Base-by-base conservation (phyloP, 129 eudicot species). In the Chrysanthemum seticuspe region DNA sequence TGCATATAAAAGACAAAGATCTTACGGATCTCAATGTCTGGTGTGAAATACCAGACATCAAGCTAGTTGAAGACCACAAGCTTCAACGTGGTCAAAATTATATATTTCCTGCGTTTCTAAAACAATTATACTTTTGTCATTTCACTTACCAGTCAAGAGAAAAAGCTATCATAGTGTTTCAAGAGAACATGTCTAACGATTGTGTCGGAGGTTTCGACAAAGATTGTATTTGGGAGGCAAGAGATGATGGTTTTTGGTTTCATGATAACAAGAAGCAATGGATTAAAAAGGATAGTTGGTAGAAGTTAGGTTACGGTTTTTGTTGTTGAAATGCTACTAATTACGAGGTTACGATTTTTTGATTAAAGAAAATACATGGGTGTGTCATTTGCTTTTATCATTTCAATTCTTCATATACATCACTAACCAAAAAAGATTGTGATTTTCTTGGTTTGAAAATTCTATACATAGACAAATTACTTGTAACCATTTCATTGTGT, bases 151-250 rank as follows among this genome's bases (percentile, higher is more conserved):
- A 13, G 13, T 57, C 57, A 71, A 71, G 19, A 44, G 40, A 71
- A 1, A 71, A 44, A 71, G 3, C n/a, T 12, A 12, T 56, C 13
- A 44, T 6, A 8, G 52, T 71, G 3, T 55, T 18, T 8, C 3
- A 71, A 12, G 53, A 6, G 44, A 55, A 15, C 45, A 13, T 65
- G 25, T 12, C 6, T 19, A 6, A 15, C 8, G 67, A 59, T 58
- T 71, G 75, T 23, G 44, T 19, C 1, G 75, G 67, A 14, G 23
- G 31, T 12, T 55, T 16, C 40, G 61, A 55, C 49, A 71, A 71
- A 57, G 51, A 55, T 56, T 71, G 75, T 57, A 71, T 45, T 12
- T 71, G 75, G 75, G 75, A 71, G 56, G 75, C 16, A 21, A 36
- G 75, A 57, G 1, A 2, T 18, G 19, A 71, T 12, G 75, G 66